phyloP scores from a whole-genome alignment of 129 eudicot species.

The Artemisia argyi region DNA sequence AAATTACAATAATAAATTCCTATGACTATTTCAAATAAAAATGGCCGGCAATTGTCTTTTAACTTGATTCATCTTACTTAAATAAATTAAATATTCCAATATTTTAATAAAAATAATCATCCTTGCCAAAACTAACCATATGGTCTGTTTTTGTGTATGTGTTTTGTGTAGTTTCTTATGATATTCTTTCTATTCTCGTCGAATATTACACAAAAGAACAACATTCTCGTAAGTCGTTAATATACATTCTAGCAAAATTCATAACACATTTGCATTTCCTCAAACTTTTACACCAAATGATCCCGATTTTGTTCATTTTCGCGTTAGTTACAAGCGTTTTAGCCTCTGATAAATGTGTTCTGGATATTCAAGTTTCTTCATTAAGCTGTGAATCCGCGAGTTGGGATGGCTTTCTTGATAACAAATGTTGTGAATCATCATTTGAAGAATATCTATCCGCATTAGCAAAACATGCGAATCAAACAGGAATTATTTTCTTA shows the following conservation, averaged over 20 bases:
- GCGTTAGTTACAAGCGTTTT: conserved; percentile 19
- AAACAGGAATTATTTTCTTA: conserved; percentile 58
- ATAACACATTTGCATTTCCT: conserved; percentile 10
- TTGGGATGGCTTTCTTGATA: conserved; percentile 55
- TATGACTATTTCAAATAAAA: conserved; percentile 21
- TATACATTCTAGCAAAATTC: conserved; percentile 14
- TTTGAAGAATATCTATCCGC: conserved; percentile 50
- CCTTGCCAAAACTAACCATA: conserved; percentile 8
- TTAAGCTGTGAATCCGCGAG: conserved; percentile 27
- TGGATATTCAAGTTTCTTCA: conserved; percentile 41
- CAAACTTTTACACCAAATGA: conserved; percentile 10
- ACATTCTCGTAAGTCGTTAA: neutral
- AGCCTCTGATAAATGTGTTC: conserved; percentile 39
- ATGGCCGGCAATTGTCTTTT: conserved; percentile 35
- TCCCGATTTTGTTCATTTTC: neutral
- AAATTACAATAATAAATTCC: neutral
- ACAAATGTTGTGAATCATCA: conserved; percentile 42
- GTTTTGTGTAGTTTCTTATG: conserved; percentile 36
- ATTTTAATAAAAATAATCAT: neutral
- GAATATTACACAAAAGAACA: conserved; percentile 25
- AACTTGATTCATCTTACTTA: neutral
- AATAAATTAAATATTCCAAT: neutral
- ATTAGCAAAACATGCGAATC: conserved; percentile 43
- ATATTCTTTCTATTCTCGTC: conserved; percentile 25
- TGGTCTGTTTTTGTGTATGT: conserved; percentile 16